A percentile compares a stretch with the other conserved stretches of the same genome.
Evolutionary conservation across 305 asterid genomes (phyloP).

Genomic region (Rubia tinctorum): DNA sequence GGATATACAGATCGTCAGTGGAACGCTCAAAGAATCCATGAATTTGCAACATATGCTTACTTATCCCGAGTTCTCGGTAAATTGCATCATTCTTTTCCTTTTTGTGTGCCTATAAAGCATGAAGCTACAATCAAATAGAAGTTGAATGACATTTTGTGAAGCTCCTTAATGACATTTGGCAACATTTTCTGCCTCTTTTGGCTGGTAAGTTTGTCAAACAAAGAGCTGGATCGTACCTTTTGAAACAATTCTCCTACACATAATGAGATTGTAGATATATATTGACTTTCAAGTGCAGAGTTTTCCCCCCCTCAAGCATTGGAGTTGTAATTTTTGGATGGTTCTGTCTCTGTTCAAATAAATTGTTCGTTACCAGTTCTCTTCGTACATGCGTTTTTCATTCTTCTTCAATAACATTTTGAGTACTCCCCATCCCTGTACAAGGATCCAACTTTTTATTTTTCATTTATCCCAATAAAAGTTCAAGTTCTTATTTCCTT

Average conservation of each 20-base stretch:
- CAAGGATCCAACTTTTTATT: no score
- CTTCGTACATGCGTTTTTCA: background rate
- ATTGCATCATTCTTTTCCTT: background rate
- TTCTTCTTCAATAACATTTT: background rate
- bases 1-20: slow-evolving; percentile 57
- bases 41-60: slow-evolving; percentile 14
- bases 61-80: slow-evolving; percentile 7
- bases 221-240: slow-evolving; percentile 1
- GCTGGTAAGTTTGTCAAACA: slow-evolving; percentile 21
- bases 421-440: no score
- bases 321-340: background rate
- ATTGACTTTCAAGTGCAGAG: slow-evolving; percentile 12
- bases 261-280: background rate
- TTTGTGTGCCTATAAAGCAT: background rate
- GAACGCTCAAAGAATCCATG: slow-evolving; percentile 45
- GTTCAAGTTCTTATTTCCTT: no score
- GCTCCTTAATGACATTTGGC: slow-evolving; percentile 11
- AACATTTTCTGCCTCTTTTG: background rate
- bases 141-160: background rate
- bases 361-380: background rate
- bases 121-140: slow-evolving; percentile 17
- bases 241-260: slow-evolving; percentile 2
- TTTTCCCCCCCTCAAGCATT: background rate
- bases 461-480: no score
- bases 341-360: background rate